Conservation (phyloP, 495 filamentous ascomycete genomes). For the Aspergillus nanangensis region DNA sequence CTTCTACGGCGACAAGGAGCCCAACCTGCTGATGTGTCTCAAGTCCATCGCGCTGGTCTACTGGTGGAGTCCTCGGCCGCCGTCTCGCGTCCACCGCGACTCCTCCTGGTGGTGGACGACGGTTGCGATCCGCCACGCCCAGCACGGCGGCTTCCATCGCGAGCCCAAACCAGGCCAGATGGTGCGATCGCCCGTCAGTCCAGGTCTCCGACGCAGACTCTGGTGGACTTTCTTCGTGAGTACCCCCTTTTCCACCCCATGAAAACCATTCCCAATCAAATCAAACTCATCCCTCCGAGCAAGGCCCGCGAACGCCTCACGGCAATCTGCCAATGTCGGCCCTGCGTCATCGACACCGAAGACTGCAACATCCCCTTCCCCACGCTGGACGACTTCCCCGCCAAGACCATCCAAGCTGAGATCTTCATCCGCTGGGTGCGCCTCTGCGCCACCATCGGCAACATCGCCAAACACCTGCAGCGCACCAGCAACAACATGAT, state of each 20-base stretch:
- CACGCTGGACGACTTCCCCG: constrained; percentile 25
- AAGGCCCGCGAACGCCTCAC: constrained; percentile 30
- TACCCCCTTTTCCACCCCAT: too few species aligned
- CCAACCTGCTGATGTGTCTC: constrained; percentile 21
- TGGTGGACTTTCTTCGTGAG: constrained; percentile 33
- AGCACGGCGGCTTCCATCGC: constrained; percentile 31
- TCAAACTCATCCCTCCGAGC: too few species aligned
- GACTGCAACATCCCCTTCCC: constrained; percentile 30
- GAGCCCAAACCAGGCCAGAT: constrained; percentile 14
- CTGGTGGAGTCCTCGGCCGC: constrained; percentile 34
- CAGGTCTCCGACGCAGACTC: constrained; percentile 26
- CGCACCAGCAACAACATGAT: constrained; percentile 7
- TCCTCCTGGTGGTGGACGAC: constrained; percentile 39
- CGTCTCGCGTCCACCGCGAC: constrained; percentile 26
- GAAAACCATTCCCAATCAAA: too few species aligned
- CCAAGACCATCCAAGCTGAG: constrained; percentile 20
- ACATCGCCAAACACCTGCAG: constrained; percentile 26
- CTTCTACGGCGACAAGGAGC: constrained; percentile 31
- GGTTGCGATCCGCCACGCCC: constrained; percentile 30
- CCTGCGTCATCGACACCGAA: constrained; percentile 28
- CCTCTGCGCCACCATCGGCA: constrained; percentile 29
- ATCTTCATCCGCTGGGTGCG: constrained; percentile 31
- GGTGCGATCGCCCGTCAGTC: constrained; percentile 14
- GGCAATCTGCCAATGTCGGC: constrained; percentile 29
- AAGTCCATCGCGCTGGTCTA: constrained; percentile 31